A percentile compares a stretch with the other conserved stretches of the same genome.
Evolutionary conservation across 2,329 filamentous ascomycete genomes (phyloP).

Genomic region (Phyllosticta paracitricarpa): DNA sequence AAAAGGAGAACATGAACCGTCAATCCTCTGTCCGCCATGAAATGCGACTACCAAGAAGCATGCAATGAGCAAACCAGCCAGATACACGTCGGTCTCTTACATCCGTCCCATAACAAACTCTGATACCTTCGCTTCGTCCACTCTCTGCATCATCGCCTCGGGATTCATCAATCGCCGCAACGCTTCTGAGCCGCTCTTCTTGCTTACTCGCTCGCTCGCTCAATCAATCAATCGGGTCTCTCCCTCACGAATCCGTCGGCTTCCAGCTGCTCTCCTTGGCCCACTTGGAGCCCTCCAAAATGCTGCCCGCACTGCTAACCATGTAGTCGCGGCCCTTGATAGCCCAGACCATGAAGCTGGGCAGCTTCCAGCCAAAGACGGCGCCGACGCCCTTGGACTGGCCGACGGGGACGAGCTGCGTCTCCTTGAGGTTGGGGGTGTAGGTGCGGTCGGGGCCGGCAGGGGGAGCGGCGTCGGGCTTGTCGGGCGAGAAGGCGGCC

Average conservation of each 20-base stretch:
- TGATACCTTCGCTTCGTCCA: no score
- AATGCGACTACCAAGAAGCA: no score
- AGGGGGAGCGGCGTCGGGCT: constrained; percentile 4
- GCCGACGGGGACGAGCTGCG: constrained; percentile 18
- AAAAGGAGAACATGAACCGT: no score
- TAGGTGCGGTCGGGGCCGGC: constrained; percentile 14
- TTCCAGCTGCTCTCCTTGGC: constrained; percentile 29
- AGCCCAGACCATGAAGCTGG: constrained; percentile 24
- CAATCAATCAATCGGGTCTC: no score
- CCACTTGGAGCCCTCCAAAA: constrained; percentile 22
- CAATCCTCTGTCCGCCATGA: no score
- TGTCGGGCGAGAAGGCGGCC: constrained; percentile 17
- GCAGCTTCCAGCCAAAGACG: constrained; percentile 23
- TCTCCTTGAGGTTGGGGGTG: constrained; percentile 16
- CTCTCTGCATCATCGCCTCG: no score
- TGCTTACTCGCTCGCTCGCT: background rate
- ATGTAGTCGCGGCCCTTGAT: constrained; percentile 29
- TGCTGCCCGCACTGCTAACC: constrained; percentile 17
- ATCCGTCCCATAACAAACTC: no score
- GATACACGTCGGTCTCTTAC: no score
- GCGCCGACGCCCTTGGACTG: constrained; percentile 18
- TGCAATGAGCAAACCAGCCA: no score
- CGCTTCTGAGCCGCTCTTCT: background rate
- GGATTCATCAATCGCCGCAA: no score
- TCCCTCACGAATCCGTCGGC: constrained; percentile 10